Percentiles rank a stretch among this genome's conserved stretches.
Conservation (phyloP, 768 basidiomycete species). For the Cystofilobasidium bisporidii region DNA sequence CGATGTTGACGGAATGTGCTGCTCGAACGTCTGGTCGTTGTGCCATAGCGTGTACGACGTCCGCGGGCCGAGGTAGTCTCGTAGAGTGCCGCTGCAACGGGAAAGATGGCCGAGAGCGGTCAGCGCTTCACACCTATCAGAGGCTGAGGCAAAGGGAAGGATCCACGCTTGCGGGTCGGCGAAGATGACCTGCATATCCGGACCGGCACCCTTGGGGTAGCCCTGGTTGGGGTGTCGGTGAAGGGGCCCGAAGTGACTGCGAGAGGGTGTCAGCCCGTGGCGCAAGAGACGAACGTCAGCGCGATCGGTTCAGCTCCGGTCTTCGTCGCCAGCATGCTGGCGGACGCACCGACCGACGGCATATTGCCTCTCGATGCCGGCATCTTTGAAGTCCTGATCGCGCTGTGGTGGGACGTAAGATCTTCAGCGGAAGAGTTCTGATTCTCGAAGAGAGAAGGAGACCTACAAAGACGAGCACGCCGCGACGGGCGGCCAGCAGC, state of each 20-base stretch:
- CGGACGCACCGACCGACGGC: not conserved
- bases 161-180: not conserved
- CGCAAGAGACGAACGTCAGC: too few relatives aligned
- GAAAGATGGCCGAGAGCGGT: too few relatives aligned
- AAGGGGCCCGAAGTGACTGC: not conserved
- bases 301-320: not conserved
- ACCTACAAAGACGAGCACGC: not conserved
- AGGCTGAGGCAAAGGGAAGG: too few relatives aligned
- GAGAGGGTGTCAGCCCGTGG: too few relatives aligned
- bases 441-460: not conserved
- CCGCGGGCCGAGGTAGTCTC: not conserved
- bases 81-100: not conserved
- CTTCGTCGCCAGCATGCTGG: too few relatives aligned
- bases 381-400: not conserved
- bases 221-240: not conserved
- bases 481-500: not conserved
- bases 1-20: not conserved
- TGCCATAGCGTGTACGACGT: not conserved
- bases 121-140: too few relatives aligned
- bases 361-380: not conserved
- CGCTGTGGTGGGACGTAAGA: not conserved
- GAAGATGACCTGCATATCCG: constrained; percentile 6
- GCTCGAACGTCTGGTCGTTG: not conserved
- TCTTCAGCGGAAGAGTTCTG: not conserved
- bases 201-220: not conserved